These are phyloP conservation scores for Teunomyces funiuensis DNA, from an alignment of 805 yeast genomes.

Conservation along the genomic window DNA sequence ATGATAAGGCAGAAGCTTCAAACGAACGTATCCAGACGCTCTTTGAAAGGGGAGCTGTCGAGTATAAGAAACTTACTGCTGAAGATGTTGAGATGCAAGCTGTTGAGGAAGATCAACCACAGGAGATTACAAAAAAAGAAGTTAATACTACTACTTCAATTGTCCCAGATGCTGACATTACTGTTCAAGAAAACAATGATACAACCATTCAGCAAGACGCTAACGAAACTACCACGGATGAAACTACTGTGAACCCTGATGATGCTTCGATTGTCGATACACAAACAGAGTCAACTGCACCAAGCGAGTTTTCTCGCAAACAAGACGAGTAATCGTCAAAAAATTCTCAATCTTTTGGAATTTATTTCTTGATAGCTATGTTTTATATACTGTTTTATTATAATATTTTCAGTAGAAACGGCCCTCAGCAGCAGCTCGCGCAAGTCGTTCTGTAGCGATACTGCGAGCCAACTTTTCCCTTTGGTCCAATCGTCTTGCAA, in stretches of 20 bases:
- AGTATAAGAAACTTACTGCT: constrained; percentile 15
- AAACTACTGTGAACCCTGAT: constrained; percentile 31
- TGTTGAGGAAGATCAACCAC: constrained; percentile 1
- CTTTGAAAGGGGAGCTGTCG: constrained; percentile 39
- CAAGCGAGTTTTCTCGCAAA: constrained; percentile 8
- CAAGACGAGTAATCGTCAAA: constrained; percentile 2
- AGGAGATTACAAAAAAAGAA: background rate
- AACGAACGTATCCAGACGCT: constrained; percentile 34
- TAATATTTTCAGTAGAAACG: constrained; percentile 14
- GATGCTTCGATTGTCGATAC: constrained; percentile 23
- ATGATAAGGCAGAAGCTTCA: constrained; percentile 32
- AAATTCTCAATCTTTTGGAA: background rate
- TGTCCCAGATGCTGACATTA: constrained; percentile 45
- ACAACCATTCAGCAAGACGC: constrained; percentile 49
- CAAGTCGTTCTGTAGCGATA: constrained; percentile 52
- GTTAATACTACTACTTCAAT: background rate
- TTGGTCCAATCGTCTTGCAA: constrained; percentile 57
- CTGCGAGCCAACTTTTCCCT: constrained; percentile 59
- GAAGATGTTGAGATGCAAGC: constrained; percentile 6
- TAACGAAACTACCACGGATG: constrained; percentile 49
- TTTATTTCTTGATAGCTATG: constrained; percentile 5
- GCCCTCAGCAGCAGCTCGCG: constrained; percentile 48
- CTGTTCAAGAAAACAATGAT: constrained; percentile 47
- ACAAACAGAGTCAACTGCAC: constrained; percentile 8
- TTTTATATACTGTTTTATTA: background rate